Percentiles rank a stretch among this genome's conserved stretches.
Conservation (phyloP, 805 yeast species). For the Isabelozyma heimii region DNA sequence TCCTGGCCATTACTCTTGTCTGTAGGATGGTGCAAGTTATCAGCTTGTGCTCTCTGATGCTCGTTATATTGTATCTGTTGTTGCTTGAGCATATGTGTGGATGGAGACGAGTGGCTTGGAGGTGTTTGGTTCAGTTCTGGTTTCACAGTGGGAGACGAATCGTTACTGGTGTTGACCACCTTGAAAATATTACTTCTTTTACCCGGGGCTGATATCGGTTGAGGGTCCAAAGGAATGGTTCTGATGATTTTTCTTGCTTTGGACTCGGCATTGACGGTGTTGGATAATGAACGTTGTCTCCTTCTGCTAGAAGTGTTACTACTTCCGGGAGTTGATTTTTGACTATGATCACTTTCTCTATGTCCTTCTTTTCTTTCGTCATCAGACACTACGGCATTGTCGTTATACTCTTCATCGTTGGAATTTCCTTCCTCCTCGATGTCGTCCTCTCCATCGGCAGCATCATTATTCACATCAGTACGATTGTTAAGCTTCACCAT, state of each 20-base stretch:
- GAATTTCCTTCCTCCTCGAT: slow-evolving; percentile 24
- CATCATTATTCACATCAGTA: slow-evolving; percentile 17
- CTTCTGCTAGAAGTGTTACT: slow-evolving; percentile 30
- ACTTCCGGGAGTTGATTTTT: slow-evolving; percentile 38
- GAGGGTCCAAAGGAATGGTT: slow-evolving; percentile 81
- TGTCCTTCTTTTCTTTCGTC: slow-evolving; percentile 11
- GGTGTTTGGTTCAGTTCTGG: neutral
- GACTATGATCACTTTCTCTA: slow-evolving; percentile 12
- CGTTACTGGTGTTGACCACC: slow-evolving; percentile 30
- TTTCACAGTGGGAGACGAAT: neutral
- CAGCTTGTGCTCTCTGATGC: slow-evolving; percentile 2
- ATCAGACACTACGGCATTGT: slow-evolving; percentile 20
- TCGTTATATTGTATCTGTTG: neutral
- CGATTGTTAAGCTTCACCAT: slow-evolving; percentile 59
- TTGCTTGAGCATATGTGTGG: neutral
- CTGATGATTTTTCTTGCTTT: slow-evolving; percentile 72
- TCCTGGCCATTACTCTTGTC: neutral
- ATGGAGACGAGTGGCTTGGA: neutral
- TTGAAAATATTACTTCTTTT: slow-evolving; percentile 38
- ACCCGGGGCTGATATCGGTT: slow-evolving; percentile 54
- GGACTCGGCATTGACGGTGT: slow-evolving; percentile 60
- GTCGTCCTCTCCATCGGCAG: slow-evolving; percentile 24
- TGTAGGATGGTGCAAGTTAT: slow-evolving; percentile 1
- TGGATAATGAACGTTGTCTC: slow-evolving; percentile 51
- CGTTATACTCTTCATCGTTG: slow-evolving; percentile 19